These are phyloP conservation scores for Tarenaya hassleriana DNA, from an alignment of 345 rosid species.

Conservation along the genomic window DNA sequence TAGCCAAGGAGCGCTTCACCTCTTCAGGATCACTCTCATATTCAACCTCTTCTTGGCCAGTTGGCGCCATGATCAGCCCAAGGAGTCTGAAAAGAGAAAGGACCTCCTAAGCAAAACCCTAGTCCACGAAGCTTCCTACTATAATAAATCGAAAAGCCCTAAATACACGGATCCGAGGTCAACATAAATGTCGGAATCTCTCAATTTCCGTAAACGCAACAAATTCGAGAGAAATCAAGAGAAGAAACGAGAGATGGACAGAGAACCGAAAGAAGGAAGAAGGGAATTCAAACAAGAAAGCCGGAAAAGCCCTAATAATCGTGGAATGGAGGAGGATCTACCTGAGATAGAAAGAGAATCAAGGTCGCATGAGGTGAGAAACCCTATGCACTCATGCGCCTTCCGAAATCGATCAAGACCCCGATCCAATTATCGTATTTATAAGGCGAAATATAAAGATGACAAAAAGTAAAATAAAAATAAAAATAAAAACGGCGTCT, in stretches of 20 bases:
- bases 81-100: constrained; percentile 8
- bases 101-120: constrained; percentile 3
- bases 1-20: constrained; percentile 51
- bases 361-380: constrained; percentile 7
- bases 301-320: background rate
- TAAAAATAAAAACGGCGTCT: too few relatives aligned
- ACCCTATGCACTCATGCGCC: too few relatives aligned
- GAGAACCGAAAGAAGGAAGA: background rate
- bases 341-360: constrained; percentile 1
- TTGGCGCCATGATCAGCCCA: constrained; percentile 40
- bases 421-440: too few relatives aligned
- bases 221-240: background rate
- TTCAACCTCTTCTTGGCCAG: constrained; percentile 47
- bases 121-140: constrained; percentile 4
- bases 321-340: background rate
- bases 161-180: background rate
- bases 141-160: background rate
- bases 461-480: too few relatives aligned
- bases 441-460: too few relatives aligned
- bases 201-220: background rate
- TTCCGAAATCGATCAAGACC: too few relatives aligned
- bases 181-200: background rate
- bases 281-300: constrained; percentile 3
- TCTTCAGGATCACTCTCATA: constrained; percentile 95
- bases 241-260: background rate